Conservation (phyloP, 768 basidiomycete genomes). For the Russula vinacea region DNA sequence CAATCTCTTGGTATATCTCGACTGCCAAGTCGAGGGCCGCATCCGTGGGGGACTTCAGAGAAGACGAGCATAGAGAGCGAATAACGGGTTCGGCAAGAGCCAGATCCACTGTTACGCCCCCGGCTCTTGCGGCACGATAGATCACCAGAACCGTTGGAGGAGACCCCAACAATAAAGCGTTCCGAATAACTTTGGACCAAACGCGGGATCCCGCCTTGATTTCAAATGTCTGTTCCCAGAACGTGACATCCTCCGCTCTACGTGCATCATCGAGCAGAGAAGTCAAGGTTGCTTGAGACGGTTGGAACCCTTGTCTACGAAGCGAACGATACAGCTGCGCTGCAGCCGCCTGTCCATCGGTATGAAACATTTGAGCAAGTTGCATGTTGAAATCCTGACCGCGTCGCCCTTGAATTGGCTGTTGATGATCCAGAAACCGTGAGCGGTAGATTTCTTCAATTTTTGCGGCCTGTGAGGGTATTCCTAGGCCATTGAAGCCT, state of each 20-base stretch:
- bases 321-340: conserved; percentile 14
- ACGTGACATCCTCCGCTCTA: conserved; percentile 17
- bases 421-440: not conserved
- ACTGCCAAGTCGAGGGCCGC: conserved; percentile 53
- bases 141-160: conserved; percentile 45
- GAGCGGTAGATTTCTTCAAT: conserved; percentile 27
- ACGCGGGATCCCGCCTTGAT: conserved; percentile 43
- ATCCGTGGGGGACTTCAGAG: conserved; percentile 40
- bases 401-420: not conserved
- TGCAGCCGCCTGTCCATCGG: conserved; percentile 6
- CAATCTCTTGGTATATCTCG: conserved; percentile 49
- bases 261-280: conserved; percentile 19
- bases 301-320: conserved; percentile 17
- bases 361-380: conserved; percentile 14
- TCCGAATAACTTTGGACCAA: conserved; percentile 56
- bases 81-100: conserved; percentile 56
- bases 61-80: conserved; percentile 45
- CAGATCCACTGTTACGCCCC: conserved; percentile 49
- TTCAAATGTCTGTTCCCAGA: conserved; percentile 43
- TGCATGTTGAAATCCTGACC: conserved; percentile 19
- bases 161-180: conserved; percentile 44
- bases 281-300: conserved; percentile 25
- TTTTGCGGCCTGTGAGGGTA: conserved; percentile 20
- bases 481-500: conserved; percentile 27
- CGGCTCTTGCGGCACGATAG: conserved; percentile 46